phyloP scores from a whole-genome alignment of 305 asterid species.

The Caryopteris hybrid region DNA sequence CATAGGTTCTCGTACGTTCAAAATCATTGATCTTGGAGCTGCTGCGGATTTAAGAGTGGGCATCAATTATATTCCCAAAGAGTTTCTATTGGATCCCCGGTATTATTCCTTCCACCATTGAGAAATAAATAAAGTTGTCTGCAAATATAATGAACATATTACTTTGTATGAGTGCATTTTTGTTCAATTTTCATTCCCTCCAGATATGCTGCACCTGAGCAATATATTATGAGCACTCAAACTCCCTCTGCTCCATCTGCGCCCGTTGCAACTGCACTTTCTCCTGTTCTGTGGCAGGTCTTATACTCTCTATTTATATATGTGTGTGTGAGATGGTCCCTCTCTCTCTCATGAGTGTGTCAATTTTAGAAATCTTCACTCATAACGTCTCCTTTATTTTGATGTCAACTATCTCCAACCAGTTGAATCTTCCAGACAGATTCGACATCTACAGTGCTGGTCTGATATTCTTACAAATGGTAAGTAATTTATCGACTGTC shows the following conservation, averaged over 20 bases:
- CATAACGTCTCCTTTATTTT: conserved; percentile 13
- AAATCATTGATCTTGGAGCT: conserved; percentile 95
- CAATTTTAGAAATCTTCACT: no score
- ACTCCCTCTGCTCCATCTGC: conserved; percentile 98
- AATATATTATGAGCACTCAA: conserved; percentile 96
- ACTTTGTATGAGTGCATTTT: not conserved
- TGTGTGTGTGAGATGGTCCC: no score
- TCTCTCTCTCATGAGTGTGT: not conserved
- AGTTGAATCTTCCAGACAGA: conserved; percentile 91
- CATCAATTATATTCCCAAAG: conserved; percentile 91
- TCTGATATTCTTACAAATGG: conserved; percentile 90
- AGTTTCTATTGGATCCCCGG: conserved; percentile 95
- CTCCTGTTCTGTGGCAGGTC: conserved; percentile 99
- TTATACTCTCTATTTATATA: not conserved
- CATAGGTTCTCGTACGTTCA: conserved; percentile 77
- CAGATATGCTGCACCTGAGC: conserved; percentile 98
- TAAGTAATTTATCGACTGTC: conserved; percentile 19
- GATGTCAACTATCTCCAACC: conserved; percentile 20
- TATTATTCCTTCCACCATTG: conserved; percentile 7
- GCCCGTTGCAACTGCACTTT: conserved; percentile 93
- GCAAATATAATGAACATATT: not conserved
- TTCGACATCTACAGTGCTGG: conserved; percentile 90
- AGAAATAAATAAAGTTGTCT: not conserved
- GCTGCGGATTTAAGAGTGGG: conserved; percentile 98
- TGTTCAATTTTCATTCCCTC: not conserved